phyloP scores from a whole-genome alignment of 805 yeast species.

The Lipomyces yamanashiensis region DNA sequence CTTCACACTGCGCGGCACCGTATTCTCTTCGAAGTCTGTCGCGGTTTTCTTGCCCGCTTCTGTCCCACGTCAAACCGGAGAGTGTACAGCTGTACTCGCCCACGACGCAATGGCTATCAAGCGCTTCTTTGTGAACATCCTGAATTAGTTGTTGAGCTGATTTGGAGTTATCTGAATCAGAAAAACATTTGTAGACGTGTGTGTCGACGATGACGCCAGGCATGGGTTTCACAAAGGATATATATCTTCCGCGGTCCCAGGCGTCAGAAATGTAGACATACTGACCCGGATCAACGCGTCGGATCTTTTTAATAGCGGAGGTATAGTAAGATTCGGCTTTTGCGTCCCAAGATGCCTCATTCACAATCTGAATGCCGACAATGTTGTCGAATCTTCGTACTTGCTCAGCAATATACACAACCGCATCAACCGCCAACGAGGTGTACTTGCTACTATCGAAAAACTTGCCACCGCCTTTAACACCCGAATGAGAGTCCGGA shows the following conservation, averaged over 20 bases:
- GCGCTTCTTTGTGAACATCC: conserved; percentile 55
- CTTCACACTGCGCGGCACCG: conserved; percentile 59
- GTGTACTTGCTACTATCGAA: conserved; percentile 54
- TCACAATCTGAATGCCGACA: conserved; percentile 81
- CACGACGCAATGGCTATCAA: conserved; percentile 69
- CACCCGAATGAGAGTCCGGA: conserved; percentile 82
- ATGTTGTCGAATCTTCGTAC: conserved; percentile 65
- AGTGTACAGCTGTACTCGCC: conserved; percentile 93
- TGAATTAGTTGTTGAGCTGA: conserved; percentile 64
- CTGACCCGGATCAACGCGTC: conserved; percentile 57
- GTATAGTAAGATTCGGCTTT: conserved; percentile 62
- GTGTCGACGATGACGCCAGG: conserved; percentile 79
- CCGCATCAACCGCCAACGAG: conserved; percentile 53
- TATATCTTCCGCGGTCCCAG: conserved; percentile 88
- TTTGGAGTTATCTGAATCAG: conserved; percentile 71
- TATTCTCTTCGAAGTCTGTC: conserved; percentile 61
- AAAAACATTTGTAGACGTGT: conserved; percentile 85
- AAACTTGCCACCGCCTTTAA: conserved; percentile 63
- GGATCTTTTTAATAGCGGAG: conserved; percentile 64
- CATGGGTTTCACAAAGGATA: conserved; percentile 59
- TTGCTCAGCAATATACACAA: conserved; percentile 67
- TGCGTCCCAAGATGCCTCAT: conserved; percentile 74
- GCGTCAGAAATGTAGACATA: conserved; percentile 90
- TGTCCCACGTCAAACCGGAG: conserved; percentile 76
- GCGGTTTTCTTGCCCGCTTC: conserved; percentile 53